phyloP scores from a whole-genome alignment of 2,329 filamentous ascomycete species.

The Aspergillus flavus region DNA sequence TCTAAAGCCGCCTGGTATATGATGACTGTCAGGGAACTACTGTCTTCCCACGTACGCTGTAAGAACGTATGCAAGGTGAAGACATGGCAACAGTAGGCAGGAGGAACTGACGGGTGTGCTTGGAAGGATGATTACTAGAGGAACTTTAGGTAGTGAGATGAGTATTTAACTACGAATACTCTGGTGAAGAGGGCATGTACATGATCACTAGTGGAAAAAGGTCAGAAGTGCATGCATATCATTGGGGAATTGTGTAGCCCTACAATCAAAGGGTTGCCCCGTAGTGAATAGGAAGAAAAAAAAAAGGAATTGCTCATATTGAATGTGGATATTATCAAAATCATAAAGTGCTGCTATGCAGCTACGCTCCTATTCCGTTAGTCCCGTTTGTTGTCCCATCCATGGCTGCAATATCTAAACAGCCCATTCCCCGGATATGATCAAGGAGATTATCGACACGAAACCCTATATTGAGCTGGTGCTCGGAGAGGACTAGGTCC shows the following conservation, averaged over 20 bases:
- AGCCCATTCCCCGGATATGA: conserved; percentile 34
- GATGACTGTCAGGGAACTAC: no score
- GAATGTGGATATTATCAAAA: conserved; percentile 5
- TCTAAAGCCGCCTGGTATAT: no score
- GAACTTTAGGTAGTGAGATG: neutral
- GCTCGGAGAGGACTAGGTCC: conserved; percentile 39
- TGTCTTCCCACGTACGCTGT: no score
- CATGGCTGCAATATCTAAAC: conserved; percentile 21
- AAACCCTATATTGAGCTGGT: conserved; percentile 35
- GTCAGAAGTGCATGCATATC: neutral
- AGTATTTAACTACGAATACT: neutral
- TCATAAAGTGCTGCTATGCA: neutral
- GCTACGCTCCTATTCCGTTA: conserved; percentile 1
- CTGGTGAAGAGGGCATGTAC: no score
- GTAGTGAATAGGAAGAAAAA: neutral
- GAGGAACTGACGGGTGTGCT: no score
- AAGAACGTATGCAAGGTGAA: no score
- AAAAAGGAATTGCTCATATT: neutral
- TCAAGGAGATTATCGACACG: conserved; percentile 37
- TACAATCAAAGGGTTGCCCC: neutral
- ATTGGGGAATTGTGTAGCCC: neutral
- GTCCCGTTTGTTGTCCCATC: conserved; percentile 17
- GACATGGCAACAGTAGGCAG: no score
- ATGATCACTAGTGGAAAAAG: neutral
- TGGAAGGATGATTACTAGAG: no score